Evolutionary conservation across 345 rosid species (phyloP).

Genomic region (Passiflora organensis): DNA sequence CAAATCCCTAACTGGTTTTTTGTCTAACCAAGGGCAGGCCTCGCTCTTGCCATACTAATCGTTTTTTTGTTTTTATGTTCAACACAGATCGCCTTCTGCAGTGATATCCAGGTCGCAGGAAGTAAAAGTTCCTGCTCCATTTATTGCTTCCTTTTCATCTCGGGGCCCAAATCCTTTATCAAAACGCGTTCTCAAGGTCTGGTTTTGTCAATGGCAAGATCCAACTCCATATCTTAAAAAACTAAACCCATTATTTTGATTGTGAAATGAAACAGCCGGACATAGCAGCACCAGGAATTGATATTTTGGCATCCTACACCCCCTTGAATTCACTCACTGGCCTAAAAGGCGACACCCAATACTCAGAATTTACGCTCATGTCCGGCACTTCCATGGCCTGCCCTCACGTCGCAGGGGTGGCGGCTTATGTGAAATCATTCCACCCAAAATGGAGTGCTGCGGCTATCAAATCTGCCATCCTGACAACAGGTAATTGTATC

Average conservation of each 20-base stretch:
- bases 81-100: conserved; percentile 64
- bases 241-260: background rate
- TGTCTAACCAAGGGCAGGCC: background rate
- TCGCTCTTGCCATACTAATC: too few species aligned
- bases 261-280: conserved; percentile 55
- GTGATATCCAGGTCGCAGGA: conserved; percentile 51
- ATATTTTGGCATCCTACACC: conserved; percentile 84
- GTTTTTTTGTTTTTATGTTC: background rate
- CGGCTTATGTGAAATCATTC: conserved; percentile 87
- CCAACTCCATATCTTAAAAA: background rate
- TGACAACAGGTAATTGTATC: conserved; percentile 58
- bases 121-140: conserved; percentile 59
- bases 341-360: conserved; percentile 67
- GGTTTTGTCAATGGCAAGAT: background rate
- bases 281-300: conserved; percentile 78
- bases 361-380: conserved; percentile 61
- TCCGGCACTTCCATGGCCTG: conserved; percentile 96
- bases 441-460: conserved; percentile 79
- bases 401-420: conserved; percentile 83
- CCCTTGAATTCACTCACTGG: conserved; percentile 72
- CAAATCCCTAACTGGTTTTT: background rate
- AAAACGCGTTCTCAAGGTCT: conserved; percentile 63
- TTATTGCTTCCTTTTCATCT: conserved; percentile 80
- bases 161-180: conserved; percentile 88
- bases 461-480: conserved; percentile 82